Evolutionary conservation across 768 basidiomycete species (phyloP), one percentile per base, ranked within the genome.

Genomic region (Omphalotus guepiniiformis): DNA sequence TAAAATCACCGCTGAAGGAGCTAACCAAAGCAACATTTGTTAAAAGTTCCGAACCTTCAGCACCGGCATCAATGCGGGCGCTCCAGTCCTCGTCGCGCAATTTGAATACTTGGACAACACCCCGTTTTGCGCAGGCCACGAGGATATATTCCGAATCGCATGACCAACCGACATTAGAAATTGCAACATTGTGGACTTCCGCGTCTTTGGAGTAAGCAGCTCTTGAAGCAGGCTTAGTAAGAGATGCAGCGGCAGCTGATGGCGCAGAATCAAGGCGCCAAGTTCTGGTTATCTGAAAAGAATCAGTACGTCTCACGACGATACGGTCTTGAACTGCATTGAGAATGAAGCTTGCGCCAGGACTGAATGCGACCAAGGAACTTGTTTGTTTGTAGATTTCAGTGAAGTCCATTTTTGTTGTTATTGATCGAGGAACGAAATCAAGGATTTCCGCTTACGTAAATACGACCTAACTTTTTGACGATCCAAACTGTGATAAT

Each of bases 111-210:
- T 85, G 82, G 12, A 89, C 86, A 21, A 82, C 65, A 3, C 85
- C 85, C 39, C 68, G 65, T 55, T 81, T 84, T n/a, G 82, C 76
- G 55, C 82, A 90, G 18, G 83, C 87, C 12, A 87, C 90, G 13
- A 95, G 68, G 48, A 96, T 71, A 59, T 88, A 90, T 62, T 91
- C 85, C 1, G 92, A 89, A 59, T 95, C 92, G 58, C 78, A 82
- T 15, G 91, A 91, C 92, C 92, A 97, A 5, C 76, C 82, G 3
- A 87, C 70, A 55, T 87, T 83, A 15, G 89, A 83, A 56, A 95
- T 83, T 63, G 71, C 74, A 13, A 59, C 57, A 29, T 75, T 66
- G 19, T 56, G 53, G 8, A 19, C 9, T 28, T 51, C 28, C 28
- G 52, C 46, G 49, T 49, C 53, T 39, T 66, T 47, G 36, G 58